Percentiles rank a stretch among this genome's conserved stretches.
phyloP scores from a whole-genome alignment of 2,329 filamentous ascomycete genomes.

The Sporothrix schenckii region DNA sequence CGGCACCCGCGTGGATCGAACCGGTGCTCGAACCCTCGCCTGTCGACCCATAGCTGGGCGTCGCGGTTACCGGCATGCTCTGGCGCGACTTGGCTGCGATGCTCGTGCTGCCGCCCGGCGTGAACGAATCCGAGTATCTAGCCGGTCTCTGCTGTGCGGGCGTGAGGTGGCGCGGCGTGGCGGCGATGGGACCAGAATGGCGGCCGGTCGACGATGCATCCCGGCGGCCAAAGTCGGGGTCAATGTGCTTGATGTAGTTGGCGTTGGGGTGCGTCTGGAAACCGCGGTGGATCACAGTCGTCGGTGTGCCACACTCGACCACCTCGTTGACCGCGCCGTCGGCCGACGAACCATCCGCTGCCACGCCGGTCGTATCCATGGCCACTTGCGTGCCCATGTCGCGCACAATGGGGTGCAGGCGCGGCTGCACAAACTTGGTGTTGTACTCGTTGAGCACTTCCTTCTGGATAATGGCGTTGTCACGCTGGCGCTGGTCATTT shows the following conservation, averaged over 20 bases:
- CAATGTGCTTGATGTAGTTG: slow-evolving; percentile 72
- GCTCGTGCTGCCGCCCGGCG: slow-evolving; percentile 31
- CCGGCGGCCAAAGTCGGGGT: slow-evolving; percentile 60
- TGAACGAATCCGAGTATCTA: slow-evolving; percentile 44
- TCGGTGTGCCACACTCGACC: slow-evolving; percentile 57
- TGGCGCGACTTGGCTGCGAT: slow-evolving; percentile 31
- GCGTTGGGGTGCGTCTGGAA: slow-evolving; percentile 84
- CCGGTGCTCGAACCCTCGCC: background rate
- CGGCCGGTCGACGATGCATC: slow-evolving; percentile 40
- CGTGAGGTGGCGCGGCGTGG: slow-evolving; percentile 51
- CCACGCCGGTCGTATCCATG: slow-evolving; percentile 47
- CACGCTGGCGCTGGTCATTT: slow-evolving; percentile 84
- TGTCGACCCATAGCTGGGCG: slow-evolving; percentile 10
- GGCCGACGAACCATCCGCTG: background rate
- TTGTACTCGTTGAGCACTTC: slow-evolving; percentile 96
- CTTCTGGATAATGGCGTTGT: slow-evolving; percentile 80
- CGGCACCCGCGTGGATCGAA: too few relatives aligned
- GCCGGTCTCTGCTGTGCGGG: slow-evolving; percentile 40
- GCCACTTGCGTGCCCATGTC: slow-evolving; percentile 80
- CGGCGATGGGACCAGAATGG: slow-evolving; percentile 44
- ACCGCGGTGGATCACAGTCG: slow-evolving; percentile 68
- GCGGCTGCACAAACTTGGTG: slow-evolving; percentile 89
- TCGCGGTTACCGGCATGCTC: slow-evolving; percentile 34
- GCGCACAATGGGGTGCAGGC: slow-evolving; percentile 76
- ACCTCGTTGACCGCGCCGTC: slow-evolving; percentile 43